Evolutionary conservation across 257 asterid species (phyloP).

Genomic region (Capsicum rhomboideum): DNA sequence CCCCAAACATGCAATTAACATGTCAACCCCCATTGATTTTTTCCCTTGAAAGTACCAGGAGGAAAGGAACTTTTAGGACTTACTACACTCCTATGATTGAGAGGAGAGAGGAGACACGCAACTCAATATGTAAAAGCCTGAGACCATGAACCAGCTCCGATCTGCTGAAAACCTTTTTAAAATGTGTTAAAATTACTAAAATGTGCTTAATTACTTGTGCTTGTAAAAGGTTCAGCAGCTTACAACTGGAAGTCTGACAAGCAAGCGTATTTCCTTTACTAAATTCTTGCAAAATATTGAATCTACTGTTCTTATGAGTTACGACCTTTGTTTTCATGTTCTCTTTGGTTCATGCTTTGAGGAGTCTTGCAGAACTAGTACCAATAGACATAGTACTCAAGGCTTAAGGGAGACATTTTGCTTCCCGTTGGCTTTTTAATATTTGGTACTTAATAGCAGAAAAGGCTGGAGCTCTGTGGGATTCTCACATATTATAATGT

Average conservation of each 20-base stretch:
- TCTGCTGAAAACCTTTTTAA: neutral
- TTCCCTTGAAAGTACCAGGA: neutral
- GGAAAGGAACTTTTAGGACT: neutral
- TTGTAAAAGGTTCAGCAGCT: neutral
- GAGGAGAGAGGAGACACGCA: neutral
- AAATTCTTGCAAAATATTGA: neutral
- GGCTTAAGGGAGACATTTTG: neutral
- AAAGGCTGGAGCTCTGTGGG: neutral
- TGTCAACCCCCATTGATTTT: neutral
- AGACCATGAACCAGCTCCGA: neutral
- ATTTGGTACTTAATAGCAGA: neutral
- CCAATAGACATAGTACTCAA: neutral
- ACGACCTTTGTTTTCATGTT: neutral
- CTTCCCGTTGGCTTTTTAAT: neutral
- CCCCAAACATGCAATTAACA: neutral
- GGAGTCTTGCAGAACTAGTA: neutral
- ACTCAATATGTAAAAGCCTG: neutral
- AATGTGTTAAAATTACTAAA: neutral
- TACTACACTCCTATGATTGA: neutral
- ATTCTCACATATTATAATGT: neutral
- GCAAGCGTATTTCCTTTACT: neutral
- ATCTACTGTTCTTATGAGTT: neutral
- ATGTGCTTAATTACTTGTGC: neutral
- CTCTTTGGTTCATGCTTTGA: neutral
- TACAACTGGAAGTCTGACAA: neutral